Evolutionary conservation across 257 asterid genomes (phyloP).

Genomic region (Solanum ossicruentum): DNA sequence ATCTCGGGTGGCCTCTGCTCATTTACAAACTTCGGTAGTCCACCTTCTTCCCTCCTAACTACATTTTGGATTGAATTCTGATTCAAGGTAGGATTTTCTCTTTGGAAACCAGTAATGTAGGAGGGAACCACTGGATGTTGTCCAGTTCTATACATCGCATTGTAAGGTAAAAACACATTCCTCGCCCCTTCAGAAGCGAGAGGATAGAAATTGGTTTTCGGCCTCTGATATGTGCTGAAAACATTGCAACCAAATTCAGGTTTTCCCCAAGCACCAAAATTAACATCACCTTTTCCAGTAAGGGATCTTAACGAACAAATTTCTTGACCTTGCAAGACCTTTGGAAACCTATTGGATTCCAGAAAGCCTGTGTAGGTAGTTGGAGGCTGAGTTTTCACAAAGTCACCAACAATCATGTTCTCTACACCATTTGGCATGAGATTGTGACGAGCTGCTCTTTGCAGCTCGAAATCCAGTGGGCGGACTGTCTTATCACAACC

Average conservation of each 20-base stretch:
- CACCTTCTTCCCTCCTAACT: conserved; percentile 20
- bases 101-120: conserved; percentile 29
- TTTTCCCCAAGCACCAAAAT: conserved; percentile 46
- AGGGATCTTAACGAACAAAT: conserved; percentile 73
- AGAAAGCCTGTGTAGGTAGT: conserved; percentile 64
- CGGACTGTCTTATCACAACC: conserved; percentile 55
- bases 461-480: conserved; percentile 54
- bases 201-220: conserved; percentile 53
- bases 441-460: conserved; percentile 25
- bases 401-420: conserved; percentile 33
- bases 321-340: conserved; percentile 99
- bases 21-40: conserved; percentile 15
- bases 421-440: conserved; percentile 37
- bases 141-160: conserved; percentile 33
- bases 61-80: conserved; percentile 34
- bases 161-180: conserved; percentile 40
- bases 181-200: conserved; percentile 83
- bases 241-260: conserved; percentile 37
- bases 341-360: conserved; percentile 88
- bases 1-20: conserved; percentile 38
- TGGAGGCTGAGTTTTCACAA: conserved; percentile 45
- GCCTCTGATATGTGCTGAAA: conserved; percentile 27
- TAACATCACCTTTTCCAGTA: conserved; percentile 41
- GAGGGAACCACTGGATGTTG: conserved; percentile 45
- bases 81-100: conserved; percentile 25